Evolutionary conservation across 129 eudicot species (phyloP), one percentile per base, ranked within the genome.

Genomic region (Flaveria brownii): DNA sequence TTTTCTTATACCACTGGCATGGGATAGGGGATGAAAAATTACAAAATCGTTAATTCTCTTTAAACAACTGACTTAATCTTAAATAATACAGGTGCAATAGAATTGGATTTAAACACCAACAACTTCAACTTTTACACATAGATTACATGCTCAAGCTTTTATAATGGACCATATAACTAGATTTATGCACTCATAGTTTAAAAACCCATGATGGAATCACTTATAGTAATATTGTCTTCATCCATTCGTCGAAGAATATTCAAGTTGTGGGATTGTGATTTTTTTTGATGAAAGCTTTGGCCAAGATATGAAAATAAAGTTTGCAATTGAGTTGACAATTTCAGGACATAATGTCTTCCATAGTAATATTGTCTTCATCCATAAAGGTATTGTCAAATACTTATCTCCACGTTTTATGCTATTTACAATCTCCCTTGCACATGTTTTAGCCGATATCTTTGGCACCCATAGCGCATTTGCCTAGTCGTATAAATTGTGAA

Each of bases 371-470:
- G 70, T 30, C 72, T 77, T 82, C 82, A 78, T 46, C 98, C 96
- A 92, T 2, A 68, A 62, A 65, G 98, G 93, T 41, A 72, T 76
- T 11, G 89, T 81, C 46, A 89, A 13, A 71, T 87, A 86, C 17
- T 62, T 74, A 16, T 87, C 90, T 16, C 91, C 90, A 4, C 93
- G 82, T 73, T 88, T 81, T 0, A 87, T 87, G 70, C 96, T 80
- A 11, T 71, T 43, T 14, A 92, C 96, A 20, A 86, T 78, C 2
- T 83, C 77, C 81, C 81, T 73, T 0, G 93, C 96, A 60, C 86
- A 74, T 7, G 33, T 50, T 64, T 71, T 80, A 3, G 77, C 89
- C 13, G 80, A 54, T 74, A 59, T 64, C 42, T 70, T 67, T 25
- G 96, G 91, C 9, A 76, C 54, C 67, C 75, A 70, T 16, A 77